These are phyloP conservation scores for Fragilaria crotonensis DNA, from an alignment of 108 stramenopile species.

Conservation along the genomic window DNA sequence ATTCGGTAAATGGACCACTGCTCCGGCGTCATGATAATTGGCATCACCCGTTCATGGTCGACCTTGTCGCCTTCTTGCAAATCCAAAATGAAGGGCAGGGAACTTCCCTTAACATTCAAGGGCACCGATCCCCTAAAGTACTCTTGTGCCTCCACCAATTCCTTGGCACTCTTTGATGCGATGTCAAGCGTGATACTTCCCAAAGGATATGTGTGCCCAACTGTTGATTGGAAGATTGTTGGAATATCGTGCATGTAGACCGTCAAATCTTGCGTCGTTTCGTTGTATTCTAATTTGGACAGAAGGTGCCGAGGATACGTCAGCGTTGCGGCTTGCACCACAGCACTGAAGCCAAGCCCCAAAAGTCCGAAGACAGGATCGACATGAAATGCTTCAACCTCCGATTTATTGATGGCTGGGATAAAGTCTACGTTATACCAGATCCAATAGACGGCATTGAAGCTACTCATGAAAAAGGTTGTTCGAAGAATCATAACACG, in stretches of 20 bases:
- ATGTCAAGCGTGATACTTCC: background rate
- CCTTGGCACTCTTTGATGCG: no score
- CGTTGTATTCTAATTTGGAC: conserved; percentile 2
- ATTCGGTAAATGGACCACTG: no score
- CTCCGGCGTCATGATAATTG: no score
- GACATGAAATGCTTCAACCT: conserved; percentile 23
- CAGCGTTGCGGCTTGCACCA: conserved; percentile 17
- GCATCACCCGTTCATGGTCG: background rate
- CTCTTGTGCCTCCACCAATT: no score
- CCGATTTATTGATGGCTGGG: conserved; percentile 30
- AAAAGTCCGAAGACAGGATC: conserved; percentile 41
- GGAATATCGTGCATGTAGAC: conserved; percentile 2
- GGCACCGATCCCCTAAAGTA: no score
- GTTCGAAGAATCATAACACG: conserved; percentile 12
- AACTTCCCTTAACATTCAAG: background rate
- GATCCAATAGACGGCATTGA: conserved; percentile 35
- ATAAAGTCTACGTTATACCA: conserved; percentile 46
- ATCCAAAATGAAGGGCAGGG: background rate
- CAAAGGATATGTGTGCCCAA: background rate
- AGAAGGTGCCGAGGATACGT: conserved; percentile 29
- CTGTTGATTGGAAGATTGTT: background rate
- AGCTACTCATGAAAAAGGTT: conserved; percentile 25
- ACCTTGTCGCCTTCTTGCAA: background rate
- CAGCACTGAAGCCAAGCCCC: conserved; percentile 24
- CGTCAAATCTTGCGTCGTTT: background rate